Evolutionary conservation across 106 monocot genomes (phyloP), one percentile per base, ranked within the genome.

Genomic region (Agapanthus africanus): DNA sequence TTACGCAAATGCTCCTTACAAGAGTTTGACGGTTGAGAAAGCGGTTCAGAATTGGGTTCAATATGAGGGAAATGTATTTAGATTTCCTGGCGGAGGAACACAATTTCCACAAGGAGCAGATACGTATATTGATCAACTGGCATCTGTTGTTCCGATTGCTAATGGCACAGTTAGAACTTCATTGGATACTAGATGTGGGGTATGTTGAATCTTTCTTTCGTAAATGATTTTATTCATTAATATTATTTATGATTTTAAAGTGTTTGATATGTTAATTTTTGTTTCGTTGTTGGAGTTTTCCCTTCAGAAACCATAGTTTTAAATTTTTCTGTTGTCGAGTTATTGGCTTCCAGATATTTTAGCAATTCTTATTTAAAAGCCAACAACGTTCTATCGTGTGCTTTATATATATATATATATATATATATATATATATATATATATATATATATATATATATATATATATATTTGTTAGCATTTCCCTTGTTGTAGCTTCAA

Each of bases 31-130:
- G 0, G 82, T 87, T 7, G 86, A 87, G 79, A 87, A 87, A 77
- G 86, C 86, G 2, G 74, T 87, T 56, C 86, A 87, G 74, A 87
- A 87, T 39, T 87, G 86, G 86, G 82, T 87, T 51, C 86, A 80
- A 33, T 79, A 70, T 71, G 82, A 83, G 59, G 82, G 86, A 46
- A 79, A 71, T 68, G 79, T 87, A 7, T 82, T 87, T 46, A 82
- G 82, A 40, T 87, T 87, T 42, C 86, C 86, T 40, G 86, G 86
- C 22, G 86, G 86, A 31, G 86, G 86, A 18, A 87, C 86, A 11
- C 86, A 87, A 34, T 87, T 87, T 74, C 86, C 86, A 54, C 76
- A 82, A 59, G 86, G 86, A 0, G 86, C 86, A 16, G 82, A 87
- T 67, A 80, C 77, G 33, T 87, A 87, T 68, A 87, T 87, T 22